Conservation (phyloP, 352 stramenopile genomes). For the Globisporangium emineosum region DNA sequence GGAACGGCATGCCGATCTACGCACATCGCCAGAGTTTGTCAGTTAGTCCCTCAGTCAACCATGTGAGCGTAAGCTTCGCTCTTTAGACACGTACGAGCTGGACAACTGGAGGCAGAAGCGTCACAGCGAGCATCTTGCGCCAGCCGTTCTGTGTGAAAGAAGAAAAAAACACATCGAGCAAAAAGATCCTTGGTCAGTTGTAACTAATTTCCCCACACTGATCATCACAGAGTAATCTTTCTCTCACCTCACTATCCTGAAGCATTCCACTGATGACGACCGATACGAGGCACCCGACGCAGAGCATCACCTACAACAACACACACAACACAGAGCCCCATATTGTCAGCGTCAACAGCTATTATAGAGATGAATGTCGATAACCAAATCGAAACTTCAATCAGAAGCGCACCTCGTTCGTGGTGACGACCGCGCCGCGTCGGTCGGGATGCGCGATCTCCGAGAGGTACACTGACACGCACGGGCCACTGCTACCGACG, state of each 20-base stretch:
- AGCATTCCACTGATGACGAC: constrained; percentile 47
- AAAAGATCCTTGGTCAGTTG: no score
- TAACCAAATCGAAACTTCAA: not conserved
- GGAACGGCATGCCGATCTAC: constrained; percentile 61
- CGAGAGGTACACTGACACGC: constrained; percentile 64
- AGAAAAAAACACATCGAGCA: not conserved
- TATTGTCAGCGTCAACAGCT: not conserved
- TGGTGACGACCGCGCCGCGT: constrained; percentile 51
- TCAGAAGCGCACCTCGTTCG: constrained; percentile 45
- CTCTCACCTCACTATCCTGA: constrained; percentile 27
- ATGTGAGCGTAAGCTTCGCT: not conserved
- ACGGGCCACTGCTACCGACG: constrained; percentile 60
- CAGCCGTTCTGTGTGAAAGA: constrained; percentile 36
- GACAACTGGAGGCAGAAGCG: constrained; percentile 53
- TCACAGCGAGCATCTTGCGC: constrained; percentile 64
- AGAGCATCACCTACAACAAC: constrained; percentile 56
- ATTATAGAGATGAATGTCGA: not conserved
- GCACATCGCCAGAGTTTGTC: not conserved
- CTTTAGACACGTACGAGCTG: constrained; percentile 38
- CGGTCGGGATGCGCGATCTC: constrained; percentile 59
- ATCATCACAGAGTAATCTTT: not conserved
- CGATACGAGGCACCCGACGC: constrained; percentile 63
- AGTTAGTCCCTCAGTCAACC: not conserved
- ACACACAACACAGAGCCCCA: not conserved
- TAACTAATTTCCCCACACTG: no score